These are phyloP conservation scores for Sequoia sempervirens DNA, from an alignment of 75 land plant genomes.

Conservation along the genomic window DNA sequence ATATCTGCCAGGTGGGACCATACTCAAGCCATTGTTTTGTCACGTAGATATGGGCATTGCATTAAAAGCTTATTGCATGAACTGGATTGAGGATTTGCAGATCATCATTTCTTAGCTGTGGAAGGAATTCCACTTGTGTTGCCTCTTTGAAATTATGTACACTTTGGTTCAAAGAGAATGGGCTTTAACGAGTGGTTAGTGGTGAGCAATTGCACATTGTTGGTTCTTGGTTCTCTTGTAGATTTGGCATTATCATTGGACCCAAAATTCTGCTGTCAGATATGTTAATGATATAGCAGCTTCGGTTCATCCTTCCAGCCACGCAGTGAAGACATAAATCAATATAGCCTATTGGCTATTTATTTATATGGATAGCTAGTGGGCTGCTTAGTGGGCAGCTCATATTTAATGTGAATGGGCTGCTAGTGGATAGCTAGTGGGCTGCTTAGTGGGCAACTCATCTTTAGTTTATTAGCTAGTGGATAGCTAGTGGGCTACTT, in stretches of 20 bases:
- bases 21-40: background rate
- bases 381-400: no score
- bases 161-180: background rate
- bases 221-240: background rate
- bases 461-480: no score
- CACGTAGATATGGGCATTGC: background rate
- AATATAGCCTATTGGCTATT: no score
- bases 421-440: no score
- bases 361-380: no score
- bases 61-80: background rate
- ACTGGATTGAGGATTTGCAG: background rate
- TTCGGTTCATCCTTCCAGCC: no score
- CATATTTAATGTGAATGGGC: no score
- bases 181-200: background rate
- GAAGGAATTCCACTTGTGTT: background rate
- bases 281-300: no score
- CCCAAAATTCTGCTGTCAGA: background rate
- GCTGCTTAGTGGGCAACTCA: no score
- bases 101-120: background rate
- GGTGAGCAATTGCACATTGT: background rate
- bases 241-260: background rate
- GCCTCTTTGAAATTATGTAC: background rate
- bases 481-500: no score
- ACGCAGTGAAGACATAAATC: no score
- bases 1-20: slow-evolving; percentile 58